phyloP scores from a whole-genome alignment of 805 yeast species.

The Wickerhamomyces sydowiorum region DNA sequence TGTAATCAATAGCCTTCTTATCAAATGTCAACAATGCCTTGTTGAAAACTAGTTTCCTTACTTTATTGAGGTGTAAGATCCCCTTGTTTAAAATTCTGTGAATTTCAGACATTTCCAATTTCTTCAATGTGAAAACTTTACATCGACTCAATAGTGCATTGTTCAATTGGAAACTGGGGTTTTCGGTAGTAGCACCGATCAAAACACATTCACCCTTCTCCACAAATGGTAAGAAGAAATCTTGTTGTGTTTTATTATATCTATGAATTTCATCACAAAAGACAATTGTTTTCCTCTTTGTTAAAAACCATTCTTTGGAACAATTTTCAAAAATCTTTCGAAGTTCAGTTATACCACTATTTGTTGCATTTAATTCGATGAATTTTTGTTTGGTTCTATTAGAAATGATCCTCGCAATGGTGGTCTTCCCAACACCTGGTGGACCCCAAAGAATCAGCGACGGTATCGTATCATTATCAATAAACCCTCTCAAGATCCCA shows the following conservation, averaged over 20 bases:
- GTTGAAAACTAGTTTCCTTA: conserved; percentile 47
- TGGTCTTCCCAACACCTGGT: conserved; percentile 90
- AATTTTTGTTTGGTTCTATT: conserved; percentile 37
- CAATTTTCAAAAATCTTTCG: conserved; percentile 48
- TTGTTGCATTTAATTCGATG: conserved; percentile 82
- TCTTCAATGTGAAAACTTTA: conserved; percentile 65
- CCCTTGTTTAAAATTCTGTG: conserved; percentile 52
- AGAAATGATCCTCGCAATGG: conserved; percentile 57
- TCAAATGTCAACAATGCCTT: conserved; percentile 46
- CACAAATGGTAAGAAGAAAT: conserved; percentile 73
- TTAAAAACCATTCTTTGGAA: conserved; percentile 28
- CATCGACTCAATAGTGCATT: conserved; percentile 83
- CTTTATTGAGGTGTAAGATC: conserved; percentile 48
- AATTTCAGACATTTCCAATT: conserved; percentile 45
- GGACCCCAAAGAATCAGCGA: conserved; percentile 93
- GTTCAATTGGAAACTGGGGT: conserved; percentile 78
- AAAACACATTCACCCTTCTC: conserved; percentile 79
- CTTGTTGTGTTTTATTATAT: conserved; percentile 83
- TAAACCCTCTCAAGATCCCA: conserved; percentile 63
- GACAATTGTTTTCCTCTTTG: conserved; percentile 55
- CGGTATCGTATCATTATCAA: conserved; percentile 60
- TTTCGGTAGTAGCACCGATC: conserved; percentile 97
- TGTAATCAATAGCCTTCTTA: conserved; percentile 54
- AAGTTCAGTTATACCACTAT: conserved; percentile 60
- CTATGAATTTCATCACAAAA: conserved; percentile 94